phyloP scores from a whole-genome alignment of 176 grass and related monocot genomes.

The Pontederia crassipes region DNA sequence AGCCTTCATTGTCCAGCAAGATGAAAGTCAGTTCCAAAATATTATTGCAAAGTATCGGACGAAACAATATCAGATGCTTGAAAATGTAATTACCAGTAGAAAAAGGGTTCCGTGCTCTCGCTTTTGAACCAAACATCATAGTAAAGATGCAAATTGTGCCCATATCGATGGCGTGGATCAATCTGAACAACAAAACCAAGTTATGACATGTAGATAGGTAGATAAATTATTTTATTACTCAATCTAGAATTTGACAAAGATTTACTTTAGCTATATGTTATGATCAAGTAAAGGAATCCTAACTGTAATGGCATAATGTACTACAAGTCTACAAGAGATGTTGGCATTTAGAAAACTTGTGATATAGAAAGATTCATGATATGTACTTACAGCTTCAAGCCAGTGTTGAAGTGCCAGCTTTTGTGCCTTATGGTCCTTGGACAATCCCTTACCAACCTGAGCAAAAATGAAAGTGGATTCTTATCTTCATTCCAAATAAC shows the following conservation, averaged over 20 bases:
- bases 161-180: slow-evolving; percentile 92
- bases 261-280: background rate
- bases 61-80: background rate
- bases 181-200: slow-evolving; percentile 45
- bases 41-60: background rate
- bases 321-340: background rate
- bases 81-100: slow-evolving; percentile 10
- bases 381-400: slow-evolving; percentile 94
- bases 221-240: background rate
- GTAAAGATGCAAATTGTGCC: slow-evolving; percentile 16
- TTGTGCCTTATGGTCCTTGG: slow-evolving; percentile 74
- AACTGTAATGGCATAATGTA: background rate
- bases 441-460: slow-evolving; percentile 93
- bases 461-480: background rate
- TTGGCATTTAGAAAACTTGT: background rate
- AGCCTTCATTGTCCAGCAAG: slow-evolving; percentile 42
- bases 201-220: background rate
- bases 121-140: slow-evolving; percentile 14
- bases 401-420: slow-evolving; percentile 93
- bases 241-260: too few species aligned
- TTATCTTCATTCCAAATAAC: background rate
- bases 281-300: too few species aligned
- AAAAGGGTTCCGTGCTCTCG: slow-evolving; percentile 11
- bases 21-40: background rate
- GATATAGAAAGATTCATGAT: background rate